Evolutionary conservation across 2,329 filamentous ascomycete species (phyloP), one percentile per base, ranked within the genome.

Genomic region (Onygenales sp.): DNA sequence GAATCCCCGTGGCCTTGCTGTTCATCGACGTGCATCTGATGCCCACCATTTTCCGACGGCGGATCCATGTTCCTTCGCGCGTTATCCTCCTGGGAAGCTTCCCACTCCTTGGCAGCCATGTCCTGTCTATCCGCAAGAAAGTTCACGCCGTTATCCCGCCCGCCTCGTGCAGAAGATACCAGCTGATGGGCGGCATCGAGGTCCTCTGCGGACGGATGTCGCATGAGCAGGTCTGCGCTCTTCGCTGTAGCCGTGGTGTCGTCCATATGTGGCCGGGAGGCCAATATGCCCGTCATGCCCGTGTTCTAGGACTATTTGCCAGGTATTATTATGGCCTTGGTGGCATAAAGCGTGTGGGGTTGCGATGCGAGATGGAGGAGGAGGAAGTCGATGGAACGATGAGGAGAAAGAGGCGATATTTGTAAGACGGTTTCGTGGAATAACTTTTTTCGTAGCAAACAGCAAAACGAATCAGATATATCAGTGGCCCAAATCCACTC

Each of bases 161-260:
- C 72, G 42, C 69, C 72, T 55, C 72, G 70, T 31, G 73, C 71
- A 5, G 73, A 75, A 5, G 73, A 74, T 46, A 75, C 70, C 55
- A 75, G 61, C 63, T 75, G 73, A 61, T 73, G 73, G 52, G 73
- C 73, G 55, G 73, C 72, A 59, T 75, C 73, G 43, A 75, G 59
- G 58, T 75, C 72, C 61, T 75, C 72, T 31, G 72, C 72, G 4
- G 72, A 75, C 3, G 72, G 72, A 55, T 75, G 70, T 57, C 69
- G 69, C 54, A 58, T 55, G 13, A 43, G 44, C 31, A 38, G 53
- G 43, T 56, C 50, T 39, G 53, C 31, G 2, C 9, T 17, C 8
- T 45, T 21, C 2, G 43, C 13, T n/a, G 35, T n/a, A 31, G 38
- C 35, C 21, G 38, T 45, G 3, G 42, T 43, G 13, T n/a, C 49